Base-by-base conservation (phyloP, 192 early-diverging fungal genomes). In the Chytriomyces sp. region DNA sequence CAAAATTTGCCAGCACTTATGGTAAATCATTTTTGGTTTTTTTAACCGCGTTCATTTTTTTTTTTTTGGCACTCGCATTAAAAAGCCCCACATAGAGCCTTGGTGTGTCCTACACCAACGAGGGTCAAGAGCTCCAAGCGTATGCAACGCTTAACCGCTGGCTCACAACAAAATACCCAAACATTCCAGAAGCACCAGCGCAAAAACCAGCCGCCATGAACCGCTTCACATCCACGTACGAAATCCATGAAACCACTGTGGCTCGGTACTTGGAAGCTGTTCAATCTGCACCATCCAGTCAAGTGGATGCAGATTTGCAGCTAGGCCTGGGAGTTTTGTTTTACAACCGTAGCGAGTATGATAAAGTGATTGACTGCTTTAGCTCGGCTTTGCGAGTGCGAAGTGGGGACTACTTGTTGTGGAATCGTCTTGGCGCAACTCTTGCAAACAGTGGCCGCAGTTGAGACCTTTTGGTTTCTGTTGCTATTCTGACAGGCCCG, bases 291-390 rank as follows among this genome's bases (percentile, higher is more conserved):
- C 85, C 90, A 13, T 86, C 83, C 18, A 81, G 82, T 60, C 83
- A 89, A 50, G 79, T 93, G 68, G 96, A 98, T 75, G 86, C 95
- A 0, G 92, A 96, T 80, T 92, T 98, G 0, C 96, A 98, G 79
- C 85, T 95, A 35, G 96, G 93, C 1, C 86, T 98, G 13, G 96
- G 96, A 9, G 89, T 98, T 6, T 77, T 98, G 71, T 98, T 96
- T 77, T 95, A 98, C 84, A 91, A 93, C 43, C 92, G 91, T n/a
- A 84, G 92, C 50, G 96, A 98, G 80, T 98, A 94, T 72, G 90
- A 94, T 63, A 98, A 98, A 86, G 94, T 96, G 0, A 89, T 95
- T 16, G 96, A 98, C 78, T 98, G 96, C 82, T 98, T 98, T 87
- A 87, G 90, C 63, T 88, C 94, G 0, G 96, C 96, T 44, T 81